A percentile compares a stretch with the other conserved stretches of the same genome.
phyloP scores from a whole-genome alignment of 306 rosid species.

The Cercis canadensis region DNA sequence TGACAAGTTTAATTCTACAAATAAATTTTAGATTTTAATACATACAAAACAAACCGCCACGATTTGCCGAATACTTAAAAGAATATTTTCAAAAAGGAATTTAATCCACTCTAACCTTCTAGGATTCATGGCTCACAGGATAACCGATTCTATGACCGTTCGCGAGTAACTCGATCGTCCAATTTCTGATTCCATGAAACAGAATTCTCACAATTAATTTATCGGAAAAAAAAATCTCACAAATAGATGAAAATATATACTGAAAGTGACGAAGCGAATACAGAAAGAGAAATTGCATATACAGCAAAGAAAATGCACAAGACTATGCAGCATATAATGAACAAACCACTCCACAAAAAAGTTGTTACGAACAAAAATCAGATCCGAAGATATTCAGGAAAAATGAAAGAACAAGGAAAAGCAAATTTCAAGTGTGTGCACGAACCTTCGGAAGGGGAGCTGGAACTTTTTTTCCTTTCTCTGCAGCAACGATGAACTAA shows the following conservation, averaged over 20 bases:
- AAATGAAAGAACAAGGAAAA: background rate
- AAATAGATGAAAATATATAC: background rate
- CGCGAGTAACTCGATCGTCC: conserved; percentile 2
- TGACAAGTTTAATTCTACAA: background rate
- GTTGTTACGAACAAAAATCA: background rate
- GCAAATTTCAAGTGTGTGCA: background rate
- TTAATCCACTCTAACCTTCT: conserved; percentile 42
- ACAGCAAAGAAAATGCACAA: conserved; percentile 4
- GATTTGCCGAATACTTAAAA: background rate
- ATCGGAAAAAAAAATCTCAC: background rate
- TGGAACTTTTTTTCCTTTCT: background rate
- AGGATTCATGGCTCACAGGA: conserved; percentile 41
- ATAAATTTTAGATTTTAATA: no score
- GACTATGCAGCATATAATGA: background rate
- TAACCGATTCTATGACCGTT: conserved; percentile 16
- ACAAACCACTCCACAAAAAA: background rate
- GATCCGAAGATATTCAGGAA: conserved; percentile 29
- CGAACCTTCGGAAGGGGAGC: conserved; percentile 28
- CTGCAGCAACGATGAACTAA: background rate
- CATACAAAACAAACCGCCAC: conserved; percentile 1
- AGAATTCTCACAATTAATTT: background rate
- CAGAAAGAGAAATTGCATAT: background rate
- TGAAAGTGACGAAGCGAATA: background rate
- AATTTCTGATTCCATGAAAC: conserved; percentile 28
- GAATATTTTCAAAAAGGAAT: background rate